phyloP scores from a whole-genome alignment of 148 eudicot genomes.

The Camellia japonica region DNA sequence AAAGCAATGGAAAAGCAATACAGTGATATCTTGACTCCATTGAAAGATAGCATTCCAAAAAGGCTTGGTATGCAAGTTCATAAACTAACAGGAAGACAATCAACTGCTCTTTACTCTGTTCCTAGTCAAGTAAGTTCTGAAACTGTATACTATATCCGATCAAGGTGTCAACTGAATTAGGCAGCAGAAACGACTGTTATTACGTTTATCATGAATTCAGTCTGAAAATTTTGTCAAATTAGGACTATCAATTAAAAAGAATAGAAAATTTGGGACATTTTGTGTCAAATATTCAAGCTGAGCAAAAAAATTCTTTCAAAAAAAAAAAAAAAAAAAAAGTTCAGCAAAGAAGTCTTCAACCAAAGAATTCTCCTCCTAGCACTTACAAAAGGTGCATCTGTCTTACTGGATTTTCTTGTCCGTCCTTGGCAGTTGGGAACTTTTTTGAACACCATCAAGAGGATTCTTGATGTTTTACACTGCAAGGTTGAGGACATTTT shows the following conservation, averaged over 20 bases:
- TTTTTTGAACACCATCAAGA: constrained; percentile 75
- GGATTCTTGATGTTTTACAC: constrained; percentile 78
- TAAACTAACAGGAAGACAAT: constrained; percentile 76
- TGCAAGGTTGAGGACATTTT: constrained; percentile 69
- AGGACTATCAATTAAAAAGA: background rate
- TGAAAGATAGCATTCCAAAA: constrained; percentile 79
- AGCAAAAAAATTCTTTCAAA: no score
- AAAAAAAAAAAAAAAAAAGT: no score
- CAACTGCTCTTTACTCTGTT: constrained; percentile 46
- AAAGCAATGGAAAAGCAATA: constrained; percentile 84
- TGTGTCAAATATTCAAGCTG: no score
- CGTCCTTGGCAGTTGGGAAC: constrained; percentile 58
- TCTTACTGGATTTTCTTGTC: background rate
- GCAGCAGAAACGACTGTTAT: background rate
- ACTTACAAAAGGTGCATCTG: background rate
- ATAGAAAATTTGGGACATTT: background rate
- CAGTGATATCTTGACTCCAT: constrained; percentile 70
- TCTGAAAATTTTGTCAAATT: background rate
- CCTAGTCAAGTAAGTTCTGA: constrained; percentile 61
- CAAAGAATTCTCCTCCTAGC: background rate
- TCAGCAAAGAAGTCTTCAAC: background rate
- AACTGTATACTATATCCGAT: background rate
- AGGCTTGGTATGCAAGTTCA: constrained; percentile 89
- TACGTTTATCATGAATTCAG: background rate
- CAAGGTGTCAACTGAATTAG: background rate